These are phyloP conservation scores for Cladorrhinum sp. DNA, from an alignment of 2,329 filamentous ascomycete genomes.

Conservation along the genomic window DNA sequence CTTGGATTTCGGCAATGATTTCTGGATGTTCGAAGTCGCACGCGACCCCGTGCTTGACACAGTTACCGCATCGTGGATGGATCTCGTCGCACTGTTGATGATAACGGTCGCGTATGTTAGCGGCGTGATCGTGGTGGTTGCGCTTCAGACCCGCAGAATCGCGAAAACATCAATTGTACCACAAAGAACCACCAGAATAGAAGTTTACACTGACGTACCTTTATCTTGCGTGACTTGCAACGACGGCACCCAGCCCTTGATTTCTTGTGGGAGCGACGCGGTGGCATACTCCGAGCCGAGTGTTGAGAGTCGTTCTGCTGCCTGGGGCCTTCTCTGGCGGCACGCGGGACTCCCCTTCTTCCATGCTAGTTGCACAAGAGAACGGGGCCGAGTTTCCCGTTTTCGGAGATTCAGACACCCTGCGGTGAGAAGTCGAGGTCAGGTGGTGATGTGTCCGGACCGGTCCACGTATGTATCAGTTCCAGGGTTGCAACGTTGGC, in stretches of 20 bases:
- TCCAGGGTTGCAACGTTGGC: neutral
- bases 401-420: neutral
- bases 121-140: neutral
- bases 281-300: conserved; percentile 50
- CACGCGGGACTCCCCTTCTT: conserved; percentile 13
- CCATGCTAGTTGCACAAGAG: conserved; percentile 16
- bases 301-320: neutral
- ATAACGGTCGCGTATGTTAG: neutral
- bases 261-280: conserved; percentile 65
- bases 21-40: conserved; percentile 62
- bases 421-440: neutral
- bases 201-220: conserved; percentile 43
- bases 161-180: neutral
- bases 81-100: conserved; percentile 59
- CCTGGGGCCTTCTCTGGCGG: conserved; percentile 18
- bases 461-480: neutral
- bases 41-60: conserved; percentile 62
- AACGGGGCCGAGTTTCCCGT: conserved; percentile 2
- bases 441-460: neutral
- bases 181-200: neutral
- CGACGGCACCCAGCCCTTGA: conserved; percentile 63
- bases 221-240: conserved; percentile 68
- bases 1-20: conserved; percentile 43
- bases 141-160: neutral
- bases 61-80: conserved; percentile 64